A percentile compares a stretch with the other conserved stretches of the same genome.
These are phyloP conservation scores for Acrodontium crateriforme DNA, from an alignment of 2,329 filamentous ascomycete species.

Conservation along the genomic window DNA sequence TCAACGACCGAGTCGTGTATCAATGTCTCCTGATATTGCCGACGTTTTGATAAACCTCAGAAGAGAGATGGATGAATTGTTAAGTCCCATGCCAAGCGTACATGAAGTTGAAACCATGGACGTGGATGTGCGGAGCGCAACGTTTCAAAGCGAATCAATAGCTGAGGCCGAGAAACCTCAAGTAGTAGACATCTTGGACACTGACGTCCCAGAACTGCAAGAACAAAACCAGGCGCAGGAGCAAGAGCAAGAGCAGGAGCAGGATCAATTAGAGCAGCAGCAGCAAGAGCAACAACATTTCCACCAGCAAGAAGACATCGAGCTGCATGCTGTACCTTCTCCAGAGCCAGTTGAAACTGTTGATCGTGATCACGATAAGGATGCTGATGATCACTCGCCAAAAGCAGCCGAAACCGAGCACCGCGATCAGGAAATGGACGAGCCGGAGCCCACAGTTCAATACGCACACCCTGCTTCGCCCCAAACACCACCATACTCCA, in stretches of 20 bases:
- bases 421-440: neutral
- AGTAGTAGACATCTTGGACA: neutral
- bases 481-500: slow-evolving; percentile 15
- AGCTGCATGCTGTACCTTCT: slow-evolving; percentile 7
- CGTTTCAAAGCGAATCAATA: too few relatives aligned
- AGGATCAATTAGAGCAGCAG: too few relatives aligned
- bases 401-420: too few relatives aligned
- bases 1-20: slow-evolving; percentile 27
- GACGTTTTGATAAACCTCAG: slow-evolving; percentile 7
- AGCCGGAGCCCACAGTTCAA: neutral
- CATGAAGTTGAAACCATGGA: slow-evolving; percentile 13
- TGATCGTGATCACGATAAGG: neutral
- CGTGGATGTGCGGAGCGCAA: too few relatives aligned
- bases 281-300: neutral
- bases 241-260: neutral
- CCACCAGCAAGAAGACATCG: neutral
- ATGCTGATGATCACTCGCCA: too few relatives aligned
- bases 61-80: slow-evolving; percentile 9
- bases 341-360: slow-evolving; percentile 3
- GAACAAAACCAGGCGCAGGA: neutral
- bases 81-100: neutral
- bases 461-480: slow-evolving; percentile 19
- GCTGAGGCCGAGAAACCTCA: neutral
- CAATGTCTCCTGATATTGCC: slow-evolving; percentile 10
- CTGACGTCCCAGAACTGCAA: neutral